A percentile compares a stretch with the other conserved stretches of the same genome.
These are phyloP conservation scores for Penicillium sp. DNA, from an alignment of 2,329 filamentous ascomycete species.

Conservation along the genomic window DNA sequence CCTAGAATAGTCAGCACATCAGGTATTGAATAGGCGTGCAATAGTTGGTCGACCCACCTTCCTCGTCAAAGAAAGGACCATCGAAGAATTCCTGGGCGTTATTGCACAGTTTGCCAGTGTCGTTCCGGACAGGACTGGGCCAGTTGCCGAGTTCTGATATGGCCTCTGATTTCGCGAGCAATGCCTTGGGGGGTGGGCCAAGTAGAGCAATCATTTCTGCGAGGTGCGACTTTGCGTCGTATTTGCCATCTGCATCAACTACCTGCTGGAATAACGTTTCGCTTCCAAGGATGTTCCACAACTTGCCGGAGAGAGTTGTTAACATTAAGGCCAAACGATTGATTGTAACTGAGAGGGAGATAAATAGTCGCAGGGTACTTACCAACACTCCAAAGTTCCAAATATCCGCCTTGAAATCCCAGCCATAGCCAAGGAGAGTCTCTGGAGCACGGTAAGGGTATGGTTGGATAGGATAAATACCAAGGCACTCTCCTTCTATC, in stretches of 20 bases:
- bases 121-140: not conserved
- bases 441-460: slow-evolving; percentile 36
- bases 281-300: slow-evolving; percentile 34
- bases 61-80: slow-evolving; percentile 27
- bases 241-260: slow-evolving; percentile 27
- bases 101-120: not conserved
- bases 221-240: slow-evolving; percentile 35
- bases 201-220: slow-evolving; percentile 42
- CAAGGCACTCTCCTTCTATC: slow-evolving; percentile 18
- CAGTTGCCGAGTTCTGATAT: not conserved
- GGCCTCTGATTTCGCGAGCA: not conserved
- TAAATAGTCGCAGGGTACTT: not conserved
- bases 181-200: slow-evolving; percentile 31
- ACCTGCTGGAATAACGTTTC: slow-evolving; percentile 35
- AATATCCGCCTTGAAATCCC: slow-evolving; percentile 36
- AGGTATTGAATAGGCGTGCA: not conserved
- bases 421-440: slow-evolving; percentile 34
- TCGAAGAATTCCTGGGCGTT: slow-evolving; percentile 27
- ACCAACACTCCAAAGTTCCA: slow-evolving; percentile 39
- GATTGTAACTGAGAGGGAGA: not conserved
- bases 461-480: slow-evolving; percentile 45
- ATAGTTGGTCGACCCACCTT: slow-evolving; percentile 15
- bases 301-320: slow-evolving; percentile 1
- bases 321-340: no score
- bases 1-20: not conserved